Evolutionary conservation across 1,139 yeast species (phyloP), one percentile per base, ranked within the genome.

Genomic region (Nakaseomyces sp.): DNA sequence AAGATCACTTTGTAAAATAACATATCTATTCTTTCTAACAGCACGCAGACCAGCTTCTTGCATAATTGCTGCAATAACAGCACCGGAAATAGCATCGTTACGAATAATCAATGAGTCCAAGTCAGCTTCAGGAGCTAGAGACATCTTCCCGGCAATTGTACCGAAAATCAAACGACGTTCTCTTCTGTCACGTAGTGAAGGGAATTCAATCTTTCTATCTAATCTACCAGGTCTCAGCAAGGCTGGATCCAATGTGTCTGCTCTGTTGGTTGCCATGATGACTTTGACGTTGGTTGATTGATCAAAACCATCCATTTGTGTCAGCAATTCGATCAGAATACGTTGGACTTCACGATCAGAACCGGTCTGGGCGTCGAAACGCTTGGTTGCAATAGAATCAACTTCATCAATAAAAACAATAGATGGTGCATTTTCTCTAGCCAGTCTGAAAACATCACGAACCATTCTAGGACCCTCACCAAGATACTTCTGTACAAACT

Each of bases 391-490:
- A 66, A 93, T 93, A 33, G 99, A 96, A 69, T 93, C 99, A 57
- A 93, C 86, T 70, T 93, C 99, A 71, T 93, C 99, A 58, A 91
- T 91, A 66, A 91, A 91, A 53, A 91, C 91, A 60, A 91, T 93
- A 12, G 96, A 79, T 9, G 99, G 99, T 0, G 96, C 79, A 68
- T 93, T 91, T 63, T 93, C 99, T 58, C 98, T 77, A 2, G 99
- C 99, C 53, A 93, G 74, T 61, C 97, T 75, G 71, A 93, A 93
- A 39, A 91, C 97, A 64, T 93, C 98, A 67, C 98, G 81, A 32
- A 91, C 98, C 97, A 93, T 91, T 70, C 99, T 79, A 48, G 98
- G 97, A 57, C 99, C 98, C 70, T 93, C 99, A 65, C 99, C 99
- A 46, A 93, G 76, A 64, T 93, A 93, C 66, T 93, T 93, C 65